Base-by-base conservation (phyloP, 1,284 basidiomycete species). In the Microbotryum lychnidis-dioicae region DNA sequence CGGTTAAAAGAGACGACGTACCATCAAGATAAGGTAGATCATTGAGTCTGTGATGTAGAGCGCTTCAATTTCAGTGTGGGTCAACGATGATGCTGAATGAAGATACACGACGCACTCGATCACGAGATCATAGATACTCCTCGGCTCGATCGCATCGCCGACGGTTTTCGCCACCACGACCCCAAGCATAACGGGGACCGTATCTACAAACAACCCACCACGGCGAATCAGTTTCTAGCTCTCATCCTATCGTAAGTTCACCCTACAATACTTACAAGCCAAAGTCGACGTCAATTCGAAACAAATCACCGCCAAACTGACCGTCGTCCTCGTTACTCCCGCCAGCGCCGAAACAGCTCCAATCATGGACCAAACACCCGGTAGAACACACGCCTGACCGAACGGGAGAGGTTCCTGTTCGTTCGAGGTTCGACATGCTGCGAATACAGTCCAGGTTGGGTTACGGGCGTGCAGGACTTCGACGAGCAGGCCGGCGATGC, bases 281-380 rank as follows among this genome's bases (percentile, higher is more conserved):
- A 9, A 47, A 57, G 25, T 29, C 51, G 51, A 57, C 0, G 93
- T 97, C 47, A 97, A 80, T 75, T 97, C 94, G 72, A 97, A 90
- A 83, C 97, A 91, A 77, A 97, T 97, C 57, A 97, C 93, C 2
- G 91, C 92, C 55, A 97, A 81, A 2, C 91, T 93, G 10, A 97
- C 89, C 0, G 90, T 91, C 18, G 88, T 85, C 78, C 63, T 77
- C 73, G 74, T 89, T 80, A 62, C 83, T 80, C 58, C 76, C 6
- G 74, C 73, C 5, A 77, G 68, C 9, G 75, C 72, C 0, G 75
- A 73, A 1, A 74, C 75, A 0, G 76, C 75, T 12, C 75, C 75
- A 10, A 76, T 69, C 70, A 76, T 75, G 4, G 75, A 74, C 69
- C 75, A 77, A 97, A 82, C 5, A 23, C 76, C 75, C 0, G 76